Percentiles rank a stretch among this genome's conserved stretches.
Evolutionary conservation across 805 yeast genomes (phyloP).

Genomic region (Deakozyma indianensis): DNA sequence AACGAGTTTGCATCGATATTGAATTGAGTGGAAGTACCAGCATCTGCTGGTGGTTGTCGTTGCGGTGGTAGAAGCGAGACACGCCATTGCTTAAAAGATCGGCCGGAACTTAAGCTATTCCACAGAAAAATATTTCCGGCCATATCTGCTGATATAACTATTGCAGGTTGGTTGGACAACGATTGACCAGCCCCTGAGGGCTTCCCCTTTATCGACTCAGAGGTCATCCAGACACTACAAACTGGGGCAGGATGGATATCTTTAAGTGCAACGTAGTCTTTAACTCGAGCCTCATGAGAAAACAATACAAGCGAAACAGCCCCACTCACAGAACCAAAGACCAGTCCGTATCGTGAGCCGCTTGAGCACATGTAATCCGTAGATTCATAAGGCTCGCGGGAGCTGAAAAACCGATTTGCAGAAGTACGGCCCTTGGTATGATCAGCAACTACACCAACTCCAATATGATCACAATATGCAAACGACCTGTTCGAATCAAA

Average conservation of each 20-base stretch:
- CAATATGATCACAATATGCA: constrained; percentile 8
- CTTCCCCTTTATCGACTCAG: neutral
- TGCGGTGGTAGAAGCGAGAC: no score
- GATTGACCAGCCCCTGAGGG: no score
- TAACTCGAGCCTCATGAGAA: constrained; percentile 12
- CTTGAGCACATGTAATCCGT: constrained; percentile 5
- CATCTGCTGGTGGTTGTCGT: neutral
- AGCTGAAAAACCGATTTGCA: constrained; percentile 10
- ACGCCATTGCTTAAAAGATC: neutral
- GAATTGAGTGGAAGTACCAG: neutral
- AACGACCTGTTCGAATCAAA: constrained; percentile 10
- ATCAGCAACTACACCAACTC: constrained; percentile 14
- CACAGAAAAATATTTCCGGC: neutral
- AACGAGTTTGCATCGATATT: neutral
- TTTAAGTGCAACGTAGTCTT: constrained; percentile 9
- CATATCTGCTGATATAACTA: neutral
- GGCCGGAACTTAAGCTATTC: neutral
- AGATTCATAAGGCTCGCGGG: constrained; percentile 6
- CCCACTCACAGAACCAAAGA: constrained; percentile 11
- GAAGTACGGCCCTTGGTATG: constrained; percentile 15
- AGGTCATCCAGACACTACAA: constrained; percentile 10
- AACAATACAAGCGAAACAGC: constrained; percentile 9
- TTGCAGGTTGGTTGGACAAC: neutral
- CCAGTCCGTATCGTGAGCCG: constrained; percentile 13
- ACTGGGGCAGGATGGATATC: constrained; percentile 9